A percentile compares a stretch with the other conserved stretches of the same genome.
phyloP scores from a whole-genome alignment of 345 rosid species.

The Acer saccharum region DNA sequence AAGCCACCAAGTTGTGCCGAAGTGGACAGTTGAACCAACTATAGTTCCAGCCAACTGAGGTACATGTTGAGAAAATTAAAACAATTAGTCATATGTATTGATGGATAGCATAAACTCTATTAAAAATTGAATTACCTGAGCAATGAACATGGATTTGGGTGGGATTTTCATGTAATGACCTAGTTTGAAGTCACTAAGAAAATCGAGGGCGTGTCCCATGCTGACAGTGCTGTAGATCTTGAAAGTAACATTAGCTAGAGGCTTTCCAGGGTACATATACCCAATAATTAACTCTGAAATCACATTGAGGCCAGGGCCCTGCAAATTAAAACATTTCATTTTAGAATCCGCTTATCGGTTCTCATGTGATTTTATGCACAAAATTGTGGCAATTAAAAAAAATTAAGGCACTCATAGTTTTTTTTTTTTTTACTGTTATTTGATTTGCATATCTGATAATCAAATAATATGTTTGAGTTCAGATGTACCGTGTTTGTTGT shows the following conservation, averaged over 20 bases:
- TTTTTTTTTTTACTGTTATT: too few species aligned
- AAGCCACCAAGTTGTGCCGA: constrained; percentile 78
- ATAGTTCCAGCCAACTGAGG: constrained; percentile 59
- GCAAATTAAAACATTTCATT: constrained; percentile 15
- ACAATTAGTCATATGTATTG: not conserved
- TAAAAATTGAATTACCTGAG: constrained; percentile 37
- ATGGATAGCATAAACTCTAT: not conserved
- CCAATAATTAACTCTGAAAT: constrained; percentile 76
- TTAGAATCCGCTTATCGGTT: not conserved
- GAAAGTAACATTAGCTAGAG: constrained; percentile 80
- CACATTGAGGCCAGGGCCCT: constrained; percentile 70
- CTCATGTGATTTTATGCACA: not conserved
- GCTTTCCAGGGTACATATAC: constrained; percentile 71
- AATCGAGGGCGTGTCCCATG: constrained; percentile 73
- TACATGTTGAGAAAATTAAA: not conserved
- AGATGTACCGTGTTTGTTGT: constrained; percentile 61
- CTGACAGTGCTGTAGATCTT: constrained; percentile 81
- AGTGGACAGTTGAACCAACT: constrained; percentile 57
- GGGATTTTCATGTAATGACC: constrained; percentile 95
- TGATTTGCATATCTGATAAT: not conserved
- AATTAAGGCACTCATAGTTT: not conserved
- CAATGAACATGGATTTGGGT: constrained; percentile 77
- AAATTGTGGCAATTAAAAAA: not conserved
- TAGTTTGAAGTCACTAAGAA: constrained; percentile 68
- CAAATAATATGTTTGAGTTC: not conserved